Percentiles rank a stretch among this genome's conserved stretches.
Conservation (phyloP, 768 basidiomycete species). For the Myochromella boudieri region DNA sequence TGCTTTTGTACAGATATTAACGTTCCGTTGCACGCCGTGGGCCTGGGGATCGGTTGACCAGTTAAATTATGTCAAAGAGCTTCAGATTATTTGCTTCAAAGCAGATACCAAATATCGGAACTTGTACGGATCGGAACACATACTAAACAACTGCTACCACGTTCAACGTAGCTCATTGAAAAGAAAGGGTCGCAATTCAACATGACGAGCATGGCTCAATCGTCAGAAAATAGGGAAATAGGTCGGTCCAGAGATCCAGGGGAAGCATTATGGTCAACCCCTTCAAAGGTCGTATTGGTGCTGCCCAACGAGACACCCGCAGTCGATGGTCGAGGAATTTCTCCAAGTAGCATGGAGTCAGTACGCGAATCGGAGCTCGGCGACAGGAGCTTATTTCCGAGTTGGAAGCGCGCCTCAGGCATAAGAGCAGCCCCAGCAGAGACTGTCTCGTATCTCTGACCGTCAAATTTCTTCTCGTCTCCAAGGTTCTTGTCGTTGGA, state of each 20-base stretch:
- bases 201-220: background rate
- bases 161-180: too few species aligned
- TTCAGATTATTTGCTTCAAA: too few species aligned
- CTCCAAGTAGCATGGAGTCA: background rate
- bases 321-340: background rate
- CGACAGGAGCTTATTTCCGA: background rate
- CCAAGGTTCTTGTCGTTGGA: constrained; percentile 7
- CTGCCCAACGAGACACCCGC: background rate
- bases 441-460: constrained; percentile 6
- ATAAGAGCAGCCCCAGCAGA: constrained; percentile 6
- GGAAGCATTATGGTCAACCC: background rate
- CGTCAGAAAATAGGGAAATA: constrained; percentile 13
- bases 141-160: too few species aligned
- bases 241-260: constrained; percentile 11
- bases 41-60: too few species aligned
- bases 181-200: too few species aligned
- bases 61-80: too few species aligned
- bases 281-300: background rate
- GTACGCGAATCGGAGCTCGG: background rate
- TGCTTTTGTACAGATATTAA: too few species aligned
- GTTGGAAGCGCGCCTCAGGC: constrained; percentile 2
- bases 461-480: background rate
- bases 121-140: too few species aligned
- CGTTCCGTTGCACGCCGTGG: too few species aligned
- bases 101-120: too few species aligned